These are phyloP conservation scores for Ceratobasidium sp. DNA, from an alignment of 1,284 basidiomycete species.

Conservation along the genomic window DNA sequence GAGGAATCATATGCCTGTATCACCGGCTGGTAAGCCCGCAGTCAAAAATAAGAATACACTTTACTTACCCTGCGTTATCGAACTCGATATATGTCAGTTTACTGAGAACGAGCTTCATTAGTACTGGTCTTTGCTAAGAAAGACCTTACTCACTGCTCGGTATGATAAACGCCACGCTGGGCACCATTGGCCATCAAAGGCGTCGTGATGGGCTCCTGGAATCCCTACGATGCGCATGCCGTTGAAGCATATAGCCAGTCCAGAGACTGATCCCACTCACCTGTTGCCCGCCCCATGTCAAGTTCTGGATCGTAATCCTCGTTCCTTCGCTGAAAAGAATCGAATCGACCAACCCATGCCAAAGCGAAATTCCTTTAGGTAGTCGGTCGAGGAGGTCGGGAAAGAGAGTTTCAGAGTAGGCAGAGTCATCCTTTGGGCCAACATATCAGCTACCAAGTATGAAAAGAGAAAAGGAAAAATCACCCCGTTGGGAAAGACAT, in stretches of 20 bases:
- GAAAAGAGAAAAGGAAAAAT: neutral
- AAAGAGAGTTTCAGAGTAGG: conserved; percentile 47
- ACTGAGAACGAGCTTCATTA: neutral
- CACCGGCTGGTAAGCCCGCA: neutral
- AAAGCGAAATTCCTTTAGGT: conserved; percentile 44
- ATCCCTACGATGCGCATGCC: too few species aligned
- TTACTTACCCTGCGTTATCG: conserved; percentile 30
- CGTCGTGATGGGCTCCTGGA: conserved; percentile 36
- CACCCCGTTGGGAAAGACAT: conserved; percentile 41
- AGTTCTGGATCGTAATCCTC: conserved; percentile 48
- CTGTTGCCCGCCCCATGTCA: conserved; percentile 47
- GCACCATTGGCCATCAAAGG: conserved; percentile 24
- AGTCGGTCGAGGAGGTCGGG: conserved; percentile 46
- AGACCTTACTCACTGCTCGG: conserved; percentile 18
- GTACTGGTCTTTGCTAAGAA: neutral
- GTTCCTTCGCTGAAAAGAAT: conserved; percentile 46
- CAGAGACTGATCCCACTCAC: too few species aligned
- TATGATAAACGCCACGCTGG: conserved; percentile 37
- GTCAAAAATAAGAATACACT: neutral
- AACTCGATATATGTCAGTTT: conserved; percentile 35
- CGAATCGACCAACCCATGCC: conserved; percentile 43
- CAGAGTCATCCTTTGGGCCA: conserved; percentile 42
- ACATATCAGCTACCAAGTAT: too few species aligned
- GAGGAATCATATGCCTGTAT: conserved; percentile 34
- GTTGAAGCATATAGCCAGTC: too few species aligned